Conservation (phyloP, 106 monocot genomes). For the Amphibolis antarctica region DNA sequence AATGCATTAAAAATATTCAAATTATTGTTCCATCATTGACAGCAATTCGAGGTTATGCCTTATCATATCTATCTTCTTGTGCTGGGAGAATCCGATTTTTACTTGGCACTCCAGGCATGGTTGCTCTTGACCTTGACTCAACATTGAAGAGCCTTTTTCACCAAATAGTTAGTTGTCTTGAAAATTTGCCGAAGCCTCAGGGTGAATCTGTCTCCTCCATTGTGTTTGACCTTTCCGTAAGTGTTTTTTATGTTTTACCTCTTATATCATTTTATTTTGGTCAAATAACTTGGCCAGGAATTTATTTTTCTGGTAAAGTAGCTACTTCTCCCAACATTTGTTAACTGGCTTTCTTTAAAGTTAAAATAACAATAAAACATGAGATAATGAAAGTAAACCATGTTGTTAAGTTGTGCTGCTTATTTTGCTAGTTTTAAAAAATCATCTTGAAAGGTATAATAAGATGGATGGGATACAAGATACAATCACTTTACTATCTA, state of each 20-base stretch:
- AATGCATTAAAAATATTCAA: background rate
- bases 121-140: slow-evolving; percentile 84
- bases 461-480: too few species aligned
- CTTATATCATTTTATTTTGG: background rate
- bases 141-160: slow-evolving; percentile 83
- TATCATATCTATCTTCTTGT: slow-evolving; percentile 79
- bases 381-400: too few species aligned
- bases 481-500: too few species aligned
- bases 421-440: too few species aligned
- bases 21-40: slow-evolving; percentile 10
- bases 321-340: too few species aligned
- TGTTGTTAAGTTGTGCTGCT: too few species aligned
- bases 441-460: too few species aligned
- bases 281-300: background rate
- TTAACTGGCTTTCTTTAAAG: too few species aligned
- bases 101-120: slow-evolving; percentile 97
- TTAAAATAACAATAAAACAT: too few species aligned
- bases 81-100: slow-evolving; percentile 96
- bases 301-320: too few species aligned
- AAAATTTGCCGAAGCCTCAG: slow-evolving; percentile 87
- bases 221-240: slow-evolving; percentile 76
- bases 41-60: slow-evolving; percentile 94
- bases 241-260: slow-evolving; percentile 8
- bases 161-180: slow-evolving; percentile 81
- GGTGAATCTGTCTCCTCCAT: slow-evolving; percentile 70